These are phyloP conservation scores for Nevesoporus exiguus DNA, from an alignment of 768 basidiomycete species.

Conservation along the genomic window DNA sequence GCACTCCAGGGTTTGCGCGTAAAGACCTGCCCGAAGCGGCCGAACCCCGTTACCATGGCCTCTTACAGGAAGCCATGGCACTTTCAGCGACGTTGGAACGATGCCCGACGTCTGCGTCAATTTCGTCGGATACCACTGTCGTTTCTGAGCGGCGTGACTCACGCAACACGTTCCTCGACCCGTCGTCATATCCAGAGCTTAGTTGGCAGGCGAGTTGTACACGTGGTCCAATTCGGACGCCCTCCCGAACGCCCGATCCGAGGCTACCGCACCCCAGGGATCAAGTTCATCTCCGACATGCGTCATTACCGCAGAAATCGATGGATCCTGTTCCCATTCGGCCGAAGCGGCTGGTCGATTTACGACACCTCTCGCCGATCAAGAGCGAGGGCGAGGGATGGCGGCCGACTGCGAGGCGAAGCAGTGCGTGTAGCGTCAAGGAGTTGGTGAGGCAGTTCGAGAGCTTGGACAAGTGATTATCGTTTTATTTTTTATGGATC, in stretches of 20 bases:
- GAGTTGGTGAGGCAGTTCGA: conserved; percentile 69
- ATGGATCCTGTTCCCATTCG: conserved; percentile 44
- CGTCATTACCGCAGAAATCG: conserved; percentile 38
- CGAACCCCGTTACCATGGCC: conserved; percentile 55
- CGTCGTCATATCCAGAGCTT: conserved; percentile 39
- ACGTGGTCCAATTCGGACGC: conserved; percentile 58
- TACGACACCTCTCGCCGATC: conserved; percentile 41
- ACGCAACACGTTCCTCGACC: conserved; percentile 41
- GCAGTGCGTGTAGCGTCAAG: conserved; percentile 69
- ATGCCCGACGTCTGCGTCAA: conserved; percentile 12
- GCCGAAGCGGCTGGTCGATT: conserved; percentile 50
- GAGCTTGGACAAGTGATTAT: conserved; percentile 20
- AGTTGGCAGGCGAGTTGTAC: conserved; percentile 22
- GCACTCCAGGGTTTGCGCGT: background rate
- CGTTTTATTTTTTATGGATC: background rate
- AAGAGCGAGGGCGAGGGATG: conserved; percentile 34
- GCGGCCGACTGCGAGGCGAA: conserved; percentile 42
- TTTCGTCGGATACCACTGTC: conserved; percentile 26
- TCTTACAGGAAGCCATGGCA: conserved; percentile 32
- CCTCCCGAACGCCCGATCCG: conserved; percentile 47
- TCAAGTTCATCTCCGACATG: conserved; percentile 57
- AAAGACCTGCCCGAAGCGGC: conserved; percentile 26
- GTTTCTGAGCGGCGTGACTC: conserved; percentile 41
- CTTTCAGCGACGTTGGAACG: conserved; percentile 20
- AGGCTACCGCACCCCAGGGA: conserved; percentile 57